Evolutionary conservation across 2,329 filamentous ascomycete species (phyloP), one percentile per base, ranked within the genome.

Genomic region (Hyphodiscus sp.): DNA sequence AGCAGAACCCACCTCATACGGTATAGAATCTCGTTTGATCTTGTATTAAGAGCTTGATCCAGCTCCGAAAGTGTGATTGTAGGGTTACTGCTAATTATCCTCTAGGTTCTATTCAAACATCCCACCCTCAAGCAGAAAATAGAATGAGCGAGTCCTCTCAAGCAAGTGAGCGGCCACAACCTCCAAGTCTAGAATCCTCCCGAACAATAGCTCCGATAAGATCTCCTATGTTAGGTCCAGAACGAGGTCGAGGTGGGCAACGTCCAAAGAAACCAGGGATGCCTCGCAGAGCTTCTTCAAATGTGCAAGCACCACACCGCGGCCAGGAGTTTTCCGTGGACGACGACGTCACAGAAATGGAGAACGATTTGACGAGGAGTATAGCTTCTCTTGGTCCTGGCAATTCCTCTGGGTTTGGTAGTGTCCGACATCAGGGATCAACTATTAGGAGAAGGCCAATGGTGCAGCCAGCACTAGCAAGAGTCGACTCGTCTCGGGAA

Each of bases 301-400:
- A 81, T 53, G 71, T 68, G 20, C 77, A 82, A 64, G 83, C 83
- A 42, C 91, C 90, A 2, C 83, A 92, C 67, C 86, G 89, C 51
- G 89, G 91, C 29, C 87, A 88, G 58, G 78, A 92, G 56, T 97
- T 95, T 72, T 96, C 91, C 0, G 89, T 89, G 47, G 91, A 97
- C 67, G 92, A 97, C 68, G 91, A 90, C 65, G 76, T 84, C 20
- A 79, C 83, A 59, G 92, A 96, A 70, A 83, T 96, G 19, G 85
- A 89, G 65, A 81, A 82, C 57, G 87, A 91, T 64, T 72, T 71
- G 45, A 74, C 69, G 55, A 74, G 78, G 60, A 74, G 80, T 53
- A 70, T 74, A 59, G 60, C 65, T 46, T 18, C 33, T 53, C 70
- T 74, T 60, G 60, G 65, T 45, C 20, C 33, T 19, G 47, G 54